Conservation (phyloP, 306 rosid species). For the Castanopsis chinensis region DNA sequence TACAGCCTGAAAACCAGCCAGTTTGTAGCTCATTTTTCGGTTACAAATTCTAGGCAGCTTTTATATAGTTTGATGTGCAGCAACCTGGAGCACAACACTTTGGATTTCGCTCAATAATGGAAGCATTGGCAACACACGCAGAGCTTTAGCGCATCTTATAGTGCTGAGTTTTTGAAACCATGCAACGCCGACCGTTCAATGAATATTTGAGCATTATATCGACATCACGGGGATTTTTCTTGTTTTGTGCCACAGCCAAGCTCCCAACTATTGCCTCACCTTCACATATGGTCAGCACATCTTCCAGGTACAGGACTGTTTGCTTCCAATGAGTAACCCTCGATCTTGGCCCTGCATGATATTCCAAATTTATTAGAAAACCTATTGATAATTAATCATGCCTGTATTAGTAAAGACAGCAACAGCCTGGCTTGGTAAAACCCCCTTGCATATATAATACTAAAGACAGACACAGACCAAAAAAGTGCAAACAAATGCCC, state of each 20-base stretch:
- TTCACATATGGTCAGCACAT: slow-evolving; percentile 79
- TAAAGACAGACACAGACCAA: not conserved
- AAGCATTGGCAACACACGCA: not conserved
- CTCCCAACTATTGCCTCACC: slow-evolving; percentile 79
- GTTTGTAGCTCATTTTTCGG: not conserved
- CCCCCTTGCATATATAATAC: not conserved
- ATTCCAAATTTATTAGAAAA: slow-evolving; percentile 13
- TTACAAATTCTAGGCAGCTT: slow-evolving; percentile 27
- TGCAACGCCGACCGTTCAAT: slow-evolving; percentile 62
- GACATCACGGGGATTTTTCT: slow-evolving; percentile 82
- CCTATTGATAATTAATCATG: not conserved
- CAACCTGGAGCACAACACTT: not conserved
- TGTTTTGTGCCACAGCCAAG: slow-evolving; percentile 80
- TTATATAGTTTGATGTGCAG: not conserved
- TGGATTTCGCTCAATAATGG: slow-evolving; percentile 17
- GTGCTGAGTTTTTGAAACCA: slow-evolving; percentile 59
- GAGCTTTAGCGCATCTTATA: slow-evolving; percentile 79
- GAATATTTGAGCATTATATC: slow-evolving; percentile 85
- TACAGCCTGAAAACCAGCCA: slow-evolving; percentile 11
- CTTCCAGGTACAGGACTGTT: slow-evolving; percentile 91
- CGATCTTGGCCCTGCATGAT: slow-evolving; percentile 78
- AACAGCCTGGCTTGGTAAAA: not conserved
- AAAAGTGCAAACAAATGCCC: not conserved
- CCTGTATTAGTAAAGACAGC: not conserved
- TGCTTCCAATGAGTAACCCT: slow-evolving; percentile 95